These are phyloP conservation scores for Sporormia fimetaria DNA, from an alignment of 495 filamentous ascomycete species.

Conservation along the genomic window DNA sequence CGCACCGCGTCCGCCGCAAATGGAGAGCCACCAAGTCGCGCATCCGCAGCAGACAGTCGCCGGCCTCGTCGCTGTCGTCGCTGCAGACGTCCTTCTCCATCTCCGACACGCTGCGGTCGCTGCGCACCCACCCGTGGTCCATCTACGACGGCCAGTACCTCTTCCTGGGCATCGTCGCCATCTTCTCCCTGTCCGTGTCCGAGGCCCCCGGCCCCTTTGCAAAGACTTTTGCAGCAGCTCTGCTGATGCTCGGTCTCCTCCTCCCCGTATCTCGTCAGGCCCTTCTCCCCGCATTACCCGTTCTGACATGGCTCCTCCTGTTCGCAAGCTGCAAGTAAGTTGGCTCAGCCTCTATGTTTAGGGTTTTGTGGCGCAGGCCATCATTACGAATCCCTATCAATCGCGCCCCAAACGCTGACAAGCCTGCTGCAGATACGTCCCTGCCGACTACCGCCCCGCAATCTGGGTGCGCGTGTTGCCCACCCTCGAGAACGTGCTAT, in stretches of 20 bases:
- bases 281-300: constrained; percentile 74
- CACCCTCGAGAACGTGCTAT: constrained; percentile 92
- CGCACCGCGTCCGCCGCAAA: constrained; percentile 60
- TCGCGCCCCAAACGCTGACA: constrained; percentile 16
- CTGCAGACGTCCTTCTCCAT: constrained; percentile 74
- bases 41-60: constrained; percentile 58
- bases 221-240: constrained; percentile 56
- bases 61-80: constrained; percentile 59
- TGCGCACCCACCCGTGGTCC: constrained; percentile 71
- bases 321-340: constrained; percentile 87
- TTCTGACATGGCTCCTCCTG: constrained; percentile 72
- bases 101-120: constrained; percentile 54
- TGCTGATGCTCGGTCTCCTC: constrained; percentile 58
- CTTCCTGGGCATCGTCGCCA: constrained; percentile 54
- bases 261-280: constrained; percentile 86
- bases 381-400: constrained; percentile 4
- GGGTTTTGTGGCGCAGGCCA: constrained; percentile 14
- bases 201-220: constrained; percentile 58
- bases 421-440: constrained; percentile 57
- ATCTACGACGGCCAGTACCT: constrained; percentile 80
- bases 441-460: constrained; percentile 68
- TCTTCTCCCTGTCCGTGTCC: constrained; percentile 74
- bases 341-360: constrained; percentile 7
- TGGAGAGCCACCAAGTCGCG: constrained; percentile 50
- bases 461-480: constrained; percentile 93